Base-by-base conservation (phyloP, 805 yeast species). In the Saccharomycopsis vini region DNA sequence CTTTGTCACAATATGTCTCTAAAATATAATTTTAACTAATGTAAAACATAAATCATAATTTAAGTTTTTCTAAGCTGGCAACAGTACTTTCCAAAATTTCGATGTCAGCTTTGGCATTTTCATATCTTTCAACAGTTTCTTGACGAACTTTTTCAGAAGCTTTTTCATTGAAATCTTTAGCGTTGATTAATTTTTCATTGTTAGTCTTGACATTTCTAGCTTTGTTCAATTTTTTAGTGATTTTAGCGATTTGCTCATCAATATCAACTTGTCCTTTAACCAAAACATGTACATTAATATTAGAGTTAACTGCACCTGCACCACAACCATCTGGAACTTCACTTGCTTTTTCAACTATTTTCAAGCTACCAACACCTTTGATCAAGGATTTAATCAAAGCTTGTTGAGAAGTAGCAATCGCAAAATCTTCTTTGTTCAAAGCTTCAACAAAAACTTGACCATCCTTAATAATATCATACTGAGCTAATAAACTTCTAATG, bases 231-330 rank as follows among this genome's bases (percentile, higher is more conserved):
- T 84, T 90, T 73, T 77, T 77, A 56, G 69, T 63, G 31, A 88
- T 92, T 73, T 90, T 92, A 54, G 69, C 59, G 56, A 92, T 84
- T 68, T 92, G 97, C 44, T 82, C 82, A 56, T 88, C 97, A 54
- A 89, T 75, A 62, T 90, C 97, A 54, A 92, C 79, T 60, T 83
- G 89, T 43, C 97, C 98, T 72, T 87, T 89, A 46, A 90, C 96
- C 61, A 92, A 72, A 24, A 90, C 76, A 57, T 87, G 95, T 18
- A 89, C 97, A 48, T 78, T 81, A 61, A 86, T 79, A 44, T 76
- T 82, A 39, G 95, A 81, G 47, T 77, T 75, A 46, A 90, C 86
- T 45, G 94, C 75, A 54, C 78, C 79, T 52, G 88, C 73, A 35
- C 90, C 96, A 63, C 95, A 85, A 37, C 98, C 98, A 48, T 78